Base-by-base conservation (phyloP, 768 basidiomycete genomes). In the Lactifluus hygrophoroides region DNA sequence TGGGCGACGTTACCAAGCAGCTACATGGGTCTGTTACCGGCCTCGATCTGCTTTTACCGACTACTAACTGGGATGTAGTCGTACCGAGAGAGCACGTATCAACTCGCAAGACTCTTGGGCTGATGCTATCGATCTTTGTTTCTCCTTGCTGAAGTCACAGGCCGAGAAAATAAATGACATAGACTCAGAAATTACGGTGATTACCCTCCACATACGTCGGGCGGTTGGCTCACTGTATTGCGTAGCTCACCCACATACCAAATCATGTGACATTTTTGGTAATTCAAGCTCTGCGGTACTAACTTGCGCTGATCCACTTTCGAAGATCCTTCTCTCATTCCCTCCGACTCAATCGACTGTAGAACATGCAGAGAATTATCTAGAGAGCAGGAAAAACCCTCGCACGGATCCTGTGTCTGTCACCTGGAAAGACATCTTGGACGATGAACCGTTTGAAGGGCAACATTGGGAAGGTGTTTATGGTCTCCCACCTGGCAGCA, bases 391-490 rank as follows among this genome's bases (percentile, higher is more conserved):
- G 14, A 70, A 67, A 25, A 76, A 83, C 58, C 83, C 81, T 23
- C 72, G 66, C 25, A 49, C 65, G 45, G 56, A 63, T 7, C 74
- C 67, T 7, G 68, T 74, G 3, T 65, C 74, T 1, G 70, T 90
- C 7, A 88, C 86, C 3, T 93, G 90, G 90, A 75, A 77, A 58
- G 77, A 82, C n/a, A 91, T 93, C 51, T 76, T 92, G 16, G 79
- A 79, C 1, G 89, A 90, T 65, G 90, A 91, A 56, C 88, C 89
- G 3, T 87, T 89, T 60, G 86, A 91, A 69, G 90, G 87, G 16
- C 83, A 91, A 60, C 90, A 91, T 65, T 91, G 89, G 89, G 80
- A 88, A 66, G 86, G 86, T 1, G 80, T 80, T n/a, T 81, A 80
- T 61, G 84, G 68, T 76, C 67, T 74, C 25, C 78, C 79, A 27